Evolutionary conservation across 345 rosid genomes (phyloP).

Genomic region (Citrus mangshanensis): DNA sequence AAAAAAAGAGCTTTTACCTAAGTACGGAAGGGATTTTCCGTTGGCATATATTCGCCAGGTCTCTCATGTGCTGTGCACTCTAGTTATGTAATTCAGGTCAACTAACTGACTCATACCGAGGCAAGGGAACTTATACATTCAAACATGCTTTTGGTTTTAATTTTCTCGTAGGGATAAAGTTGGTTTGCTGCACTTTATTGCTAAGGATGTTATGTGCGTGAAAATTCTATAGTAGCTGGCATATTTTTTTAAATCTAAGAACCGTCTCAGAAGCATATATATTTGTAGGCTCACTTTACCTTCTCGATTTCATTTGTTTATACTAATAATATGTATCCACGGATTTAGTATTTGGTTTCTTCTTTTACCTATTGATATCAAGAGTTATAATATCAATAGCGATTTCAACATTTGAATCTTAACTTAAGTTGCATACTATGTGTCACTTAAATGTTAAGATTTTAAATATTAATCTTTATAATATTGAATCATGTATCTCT

Average conservation of each 20-base stretch:
- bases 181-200: neutral
- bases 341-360: neutral
- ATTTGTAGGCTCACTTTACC: neutral
- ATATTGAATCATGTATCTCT: no score
- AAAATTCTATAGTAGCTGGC: neutral
- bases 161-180: neutral
- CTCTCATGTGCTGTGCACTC: neutral
- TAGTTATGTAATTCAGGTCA: neutral
- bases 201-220: neutral
- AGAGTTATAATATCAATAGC: neutral
- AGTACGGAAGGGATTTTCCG: neutral
- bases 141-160: neutral
- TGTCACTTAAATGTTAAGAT: no score
- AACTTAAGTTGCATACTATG: no score
- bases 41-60: neutral
- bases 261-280: neutral
- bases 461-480: no score
- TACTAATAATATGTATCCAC: no score
- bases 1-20: no score
- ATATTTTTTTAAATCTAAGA: neutral
- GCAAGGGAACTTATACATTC: no score
- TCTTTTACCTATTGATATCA: no score
- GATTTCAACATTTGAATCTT: no score
- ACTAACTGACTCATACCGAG: neutral
- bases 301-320: no score